Evolutionary conservation across 192 early-diverging fungal genomes (phyloP), one percentile per base, ranked within the genome.

Genomic region (Obelidium mucronatum): DNA sequence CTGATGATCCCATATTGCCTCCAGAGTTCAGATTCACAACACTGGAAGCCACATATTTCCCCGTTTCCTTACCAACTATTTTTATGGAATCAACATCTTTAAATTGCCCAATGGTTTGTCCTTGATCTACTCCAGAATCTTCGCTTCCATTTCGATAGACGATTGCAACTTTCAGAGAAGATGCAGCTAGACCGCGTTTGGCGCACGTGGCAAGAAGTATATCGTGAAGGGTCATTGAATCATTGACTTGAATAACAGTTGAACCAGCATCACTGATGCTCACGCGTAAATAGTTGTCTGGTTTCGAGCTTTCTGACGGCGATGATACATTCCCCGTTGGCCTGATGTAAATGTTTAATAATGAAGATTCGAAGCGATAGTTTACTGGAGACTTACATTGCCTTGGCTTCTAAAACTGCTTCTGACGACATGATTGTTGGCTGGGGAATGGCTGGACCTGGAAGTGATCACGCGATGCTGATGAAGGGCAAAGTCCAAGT

Each of bases 141-240:
- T 52, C 67, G 42, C 11, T 68, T 19, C 67, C 67, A 33, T 44
- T 36, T 26, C 30, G 11, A 30, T 52, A 53, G 28, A 68, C 67
- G 48, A 69, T 15, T 8, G 42, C 13, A 13, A 54, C 8, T 54
- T 53, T 54, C 24, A 69, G 67, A 28, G 24, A 22, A 1, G 67
- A 24, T 8, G 35, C 67, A 30, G 22, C 8, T 2, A 69, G 67
- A n/a, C 67, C 52, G 52, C 67, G 67, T 68, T 82, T 76, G 55
- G 79, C 80, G 67, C 84, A 85, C 1, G 75, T 74, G 56, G 61
- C 35, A n/a, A 82, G 79, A 1, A 86, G 67, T 11, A 84, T 68
- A 39, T 86, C 85, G 78, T 78, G 78, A 74, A 86, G 80, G 17
- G 78, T 78, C 81, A 82, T 84, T 44, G 81, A 83, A 30, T 53